Evolutionary conservation across 139 green algal genomes (phyloP).

Genomic region (Pleodorina starrii): DNA sequence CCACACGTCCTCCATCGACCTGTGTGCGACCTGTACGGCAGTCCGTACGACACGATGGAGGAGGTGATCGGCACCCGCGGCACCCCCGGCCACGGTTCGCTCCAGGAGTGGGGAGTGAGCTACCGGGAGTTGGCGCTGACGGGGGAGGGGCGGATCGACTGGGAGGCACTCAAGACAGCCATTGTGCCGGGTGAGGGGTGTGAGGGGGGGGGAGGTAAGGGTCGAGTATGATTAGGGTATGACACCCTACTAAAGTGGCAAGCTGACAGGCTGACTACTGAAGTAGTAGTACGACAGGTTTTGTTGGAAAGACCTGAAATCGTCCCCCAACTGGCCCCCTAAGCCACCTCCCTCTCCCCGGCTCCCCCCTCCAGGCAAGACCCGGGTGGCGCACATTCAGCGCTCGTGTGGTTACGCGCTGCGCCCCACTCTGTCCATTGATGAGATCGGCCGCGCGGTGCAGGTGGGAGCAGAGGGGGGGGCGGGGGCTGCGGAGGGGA

Average conservation of each 20-base stretch:
- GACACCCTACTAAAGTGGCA: no score
- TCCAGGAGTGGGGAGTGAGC: conserved; percentile 89
- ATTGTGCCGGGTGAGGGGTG: conserved; percentile 69
- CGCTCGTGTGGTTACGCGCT: conserved; percentile 95
- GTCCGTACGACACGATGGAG: conserved; percentile 97
- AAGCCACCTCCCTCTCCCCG: no score
- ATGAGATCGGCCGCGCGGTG: conserved; percentile 78
- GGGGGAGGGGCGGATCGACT: conserved; percentile 77
- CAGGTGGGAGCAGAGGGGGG: conserved; percentile 8
- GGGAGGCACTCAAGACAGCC: conserved; percentile 73
- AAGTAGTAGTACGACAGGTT: no score
- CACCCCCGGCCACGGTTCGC: conserved; percentile 77
- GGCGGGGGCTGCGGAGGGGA: background rate
- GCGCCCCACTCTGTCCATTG: conserved; percentile 88
- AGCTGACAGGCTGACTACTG: no score
- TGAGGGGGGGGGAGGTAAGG: background rate
- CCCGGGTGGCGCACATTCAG: conserved; percentile 90
- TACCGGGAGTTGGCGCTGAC: conserved; percentile 86
- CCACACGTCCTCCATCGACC: no score
- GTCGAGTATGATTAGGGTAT: no score
- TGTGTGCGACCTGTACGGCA: conserved; percentile 58
- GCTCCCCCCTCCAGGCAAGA: conserved; percentile 56
- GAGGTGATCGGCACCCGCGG: conserved; percentile 95
- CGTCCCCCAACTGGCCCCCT: no score
- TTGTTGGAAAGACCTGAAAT: no score